Evolutionary conservation across 75 land plant genomes (phyloP).

Genomic region (Picea glauca): DNA sequence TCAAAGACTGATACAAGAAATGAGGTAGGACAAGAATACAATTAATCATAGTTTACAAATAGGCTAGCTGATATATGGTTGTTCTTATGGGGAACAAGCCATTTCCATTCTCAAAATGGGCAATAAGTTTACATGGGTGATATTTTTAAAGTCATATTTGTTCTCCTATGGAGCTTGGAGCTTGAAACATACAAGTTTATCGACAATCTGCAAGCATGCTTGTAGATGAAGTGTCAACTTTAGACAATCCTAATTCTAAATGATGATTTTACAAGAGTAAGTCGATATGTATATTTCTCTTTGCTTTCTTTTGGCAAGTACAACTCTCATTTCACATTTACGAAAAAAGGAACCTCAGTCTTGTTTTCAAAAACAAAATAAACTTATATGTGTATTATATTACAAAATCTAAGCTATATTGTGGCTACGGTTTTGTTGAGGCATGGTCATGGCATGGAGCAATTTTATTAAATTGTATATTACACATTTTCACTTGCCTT

Average conservation of each 20-base stretch:
- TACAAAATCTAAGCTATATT: constrained; percentile 1
- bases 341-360: background rate
- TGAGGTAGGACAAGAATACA: no score
- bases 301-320: background rate
- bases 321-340: background rate
- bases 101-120: no score
- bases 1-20: no score
- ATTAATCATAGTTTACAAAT: no score
- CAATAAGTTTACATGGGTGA: no score
- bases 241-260: background rate
- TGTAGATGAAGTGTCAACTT: background rate
- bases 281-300: background rate
- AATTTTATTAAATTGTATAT: background rate
- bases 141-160: no score
- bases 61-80: no score
- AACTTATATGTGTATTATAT: background rate
- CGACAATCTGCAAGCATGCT: background rate
- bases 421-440: background rate
- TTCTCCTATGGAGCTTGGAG: no score
- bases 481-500: background rate
- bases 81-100: no score
- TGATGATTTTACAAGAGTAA: background rate
- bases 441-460: no score
- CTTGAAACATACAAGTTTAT: no score
- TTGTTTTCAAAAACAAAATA: constrained; percentile 1